Base-by-base conservation (phyloP, 768 basidiomycete genomes). In the Tremella yokohamensis region DNA sequence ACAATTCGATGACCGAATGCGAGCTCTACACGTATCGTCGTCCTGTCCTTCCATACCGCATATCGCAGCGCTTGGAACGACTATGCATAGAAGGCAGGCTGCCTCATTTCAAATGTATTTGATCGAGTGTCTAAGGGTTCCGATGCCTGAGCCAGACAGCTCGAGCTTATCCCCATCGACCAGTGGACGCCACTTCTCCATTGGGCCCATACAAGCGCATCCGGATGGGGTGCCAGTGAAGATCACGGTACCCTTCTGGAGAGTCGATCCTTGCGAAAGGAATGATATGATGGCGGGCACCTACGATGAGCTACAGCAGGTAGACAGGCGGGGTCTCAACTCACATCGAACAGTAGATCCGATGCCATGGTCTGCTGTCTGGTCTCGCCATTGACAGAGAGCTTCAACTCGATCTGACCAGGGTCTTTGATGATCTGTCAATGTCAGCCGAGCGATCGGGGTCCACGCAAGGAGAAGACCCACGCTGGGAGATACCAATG, bases 251-350 rank as follows among this genome's bases (percentile, higher is more conserved):
- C 90, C 89, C 0, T 87, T 85, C 64, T 84, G 84, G 18, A 92
- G 83, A 0, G 89, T 90, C 7, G 89, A 90, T 2, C 84, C 88
- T 69, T 90, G 87, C 0, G 88, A 90, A 45, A 92, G 84, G 80
- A 85, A 88, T 0, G 89, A 80, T 44, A 92, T 42, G 6, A 42
- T 38, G 24, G 11, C n/a, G 20, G 37, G 38, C 19, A 54, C 16
- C 24, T 20, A 52, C 11, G 29, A 11, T 34, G 6, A 34, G 51
- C 34, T 34, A 4, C 29, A 24, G 48, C 7, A 22, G 7, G 22
- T 18, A 16, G 15, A 11, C 8, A 2, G 20, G 2, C n/a, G 22
- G 3, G 22, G 29, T 61, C 34, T 3, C 16, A 16, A 56, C 58
- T 49, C 16, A 59, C 42, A 29, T 49, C 40, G 42, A 60, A 64